Conservation (phyloP, 352 stramenopile genomes). For the Phytopythium boreale region DNA sequence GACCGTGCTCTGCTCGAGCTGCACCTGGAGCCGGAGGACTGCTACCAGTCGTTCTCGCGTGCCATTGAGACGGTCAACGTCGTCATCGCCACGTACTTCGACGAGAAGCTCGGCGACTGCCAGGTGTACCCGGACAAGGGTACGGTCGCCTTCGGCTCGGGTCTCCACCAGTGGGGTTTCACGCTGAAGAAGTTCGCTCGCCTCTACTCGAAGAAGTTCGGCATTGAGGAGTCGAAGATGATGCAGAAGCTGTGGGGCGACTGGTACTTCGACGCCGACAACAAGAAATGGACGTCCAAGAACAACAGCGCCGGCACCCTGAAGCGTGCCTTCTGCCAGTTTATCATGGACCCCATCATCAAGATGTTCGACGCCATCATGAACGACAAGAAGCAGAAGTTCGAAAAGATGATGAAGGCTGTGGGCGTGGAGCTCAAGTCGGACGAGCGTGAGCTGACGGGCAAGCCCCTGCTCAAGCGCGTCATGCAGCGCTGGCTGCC, state of each 20-base stretch:
- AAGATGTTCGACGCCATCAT: constrained; percentile 99
- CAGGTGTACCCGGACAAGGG: constrained; percentile 98
- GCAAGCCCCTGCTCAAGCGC: constrained; percentile 98
- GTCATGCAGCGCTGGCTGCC: constrained; percentile 99
- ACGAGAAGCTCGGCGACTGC: constrained; percentile 95
- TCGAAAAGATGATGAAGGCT: constrained; percentile 96
- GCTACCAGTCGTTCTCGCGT: constrained; percentile 98
- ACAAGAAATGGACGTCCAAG: constrained; percentile 96
- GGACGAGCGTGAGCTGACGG: constrained; percentile 95
- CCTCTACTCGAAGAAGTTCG: constrained; percentile 99
- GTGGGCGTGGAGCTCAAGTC: constrained; percentile 97
- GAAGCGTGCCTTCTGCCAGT: constrained; percentile 99
- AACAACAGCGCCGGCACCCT: constrained; percentile 93
- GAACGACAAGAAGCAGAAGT: constrained; percentile 99
- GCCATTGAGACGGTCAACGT: constrained; percentile 99
- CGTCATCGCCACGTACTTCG: constrained; percentile 99
- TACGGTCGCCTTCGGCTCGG: constrained; percentile 98
- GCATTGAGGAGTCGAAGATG: constrained; percentile 98
- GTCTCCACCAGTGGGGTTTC: constrained; percentile 99
- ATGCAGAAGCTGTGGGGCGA: constrained; percentile 99
- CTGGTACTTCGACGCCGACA: constrained; percentile 95
- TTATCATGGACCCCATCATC: constrained; percentile 99
- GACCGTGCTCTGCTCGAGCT: constrained; percentile 98
- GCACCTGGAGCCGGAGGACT: constrained; percentile 97
- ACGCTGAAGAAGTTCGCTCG: constrained; percentile 99